Evolutionary conservation across 495 filamentous ascomycete genomes (phyloP), one percentile per base, ranked within the genome.

Genomic region (Penicillium chermesinum): DNA sequence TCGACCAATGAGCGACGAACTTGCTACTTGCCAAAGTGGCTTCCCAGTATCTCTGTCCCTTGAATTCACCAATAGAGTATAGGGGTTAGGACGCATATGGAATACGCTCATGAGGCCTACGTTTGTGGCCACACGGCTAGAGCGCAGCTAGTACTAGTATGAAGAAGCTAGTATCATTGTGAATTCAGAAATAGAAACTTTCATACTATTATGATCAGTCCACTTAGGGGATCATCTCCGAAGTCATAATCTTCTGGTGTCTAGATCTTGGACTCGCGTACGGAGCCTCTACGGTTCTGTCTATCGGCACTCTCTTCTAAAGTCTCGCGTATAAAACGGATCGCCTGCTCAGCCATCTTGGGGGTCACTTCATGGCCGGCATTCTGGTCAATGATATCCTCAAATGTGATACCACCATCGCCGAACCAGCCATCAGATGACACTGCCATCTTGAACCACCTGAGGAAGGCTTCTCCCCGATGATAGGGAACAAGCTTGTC

Each of bases 401-500:
- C 79, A 16, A 95, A 71, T 19, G 73, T 72, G 6, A 88, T 65
- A 7, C 66, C 67, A 8, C 78, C 77, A 44, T 81, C 80, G 4
- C 67, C 69, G 41, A 78, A 84, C 79, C 80, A 85, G 3, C 70
- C 74, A 34, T 71, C 62, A 8, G 67, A 63, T 1, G 59, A 66
- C 32, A 80, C 58, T 0, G 81, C 82, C 27, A 75, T 63, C 63
- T 86, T 85, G 43, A 96, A 70, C 67, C 83, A 88, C 7, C 64
- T 60, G 39, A 95, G 49, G 61, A 96, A 94, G 0, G 77, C 74
- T 57, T 85, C 78, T 2, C 76, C 73, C 13, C 80, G 81, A 17
- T 70, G 69, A 64, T 89, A 88, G 6, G 93, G 91, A 15, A 98
- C 91, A 39, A 97, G 64, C 58, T 87, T 89, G 62, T 98, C 93